Evolutionary conservation across 2,329 filamentous ascomycete species (phyloP).

Genomic region (Cephalotrichum gorgonifer): DNA sequence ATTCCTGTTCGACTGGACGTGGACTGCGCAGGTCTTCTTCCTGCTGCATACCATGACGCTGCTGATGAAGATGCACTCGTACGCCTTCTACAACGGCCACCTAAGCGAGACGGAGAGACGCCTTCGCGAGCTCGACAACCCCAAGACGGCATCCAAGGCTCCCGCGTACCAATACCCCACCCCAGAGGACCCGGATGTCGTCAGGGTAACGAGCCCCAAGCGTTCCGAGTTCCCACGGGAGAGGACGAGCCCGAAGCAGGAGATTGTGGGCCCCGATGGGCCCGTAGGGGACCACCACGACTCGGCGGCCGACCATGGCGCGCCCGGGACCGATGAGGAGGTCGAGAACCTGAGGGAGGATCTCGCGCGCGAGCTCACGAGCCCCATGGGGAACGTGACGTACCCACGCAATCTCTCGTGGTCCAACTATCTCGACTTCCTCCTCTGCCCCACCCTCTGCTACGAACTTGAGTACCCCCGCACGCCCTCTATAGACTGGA

Average conservation of each 20-base stretch:
- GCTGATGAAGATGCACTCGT: constrained; percentile 99
- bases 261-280: background rate
- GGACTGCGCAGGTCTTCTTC: constrained; percentile 95
- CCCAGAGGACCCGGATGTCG: constrained; percentile 4
- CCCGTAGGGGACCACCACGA: constrained; percentile 41
- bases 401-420: constrained; percentile 84
- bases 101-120: constrained; percentile 78
- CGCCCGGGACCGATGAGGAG: constrained; percentile 25
- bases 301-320: constrained; percentile 22
- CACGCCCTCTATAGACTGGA: constrained; percentile 63
- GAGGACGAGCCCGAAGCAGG: background rate
- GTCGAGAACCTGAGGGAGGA: constrained; percentile 69
- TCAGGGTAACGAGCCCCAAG: background rate
- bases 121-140: constrained; percentile 67
- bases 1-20: constrained; percentile 81
- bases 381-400: constrained; percentile 77
- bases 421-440: constrained; percentile 73
- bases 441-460: constrained; percentile 89
- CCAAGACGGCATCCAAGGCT: constrained; percentile 50
- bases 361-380: constrained; percentile 82
- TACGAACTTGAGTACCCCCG: constrained; percentile 97
- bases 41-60: constrained; percentile 83
- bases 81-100: constrained; percentile 96
- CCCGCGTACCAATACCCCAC: constrained; percentile 66
- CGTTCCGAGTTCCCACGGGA: background rate